Evolutionary conservation across 345 rosid species (phyloP).

Genomic region (Laguncularia racemosa): DNA sequence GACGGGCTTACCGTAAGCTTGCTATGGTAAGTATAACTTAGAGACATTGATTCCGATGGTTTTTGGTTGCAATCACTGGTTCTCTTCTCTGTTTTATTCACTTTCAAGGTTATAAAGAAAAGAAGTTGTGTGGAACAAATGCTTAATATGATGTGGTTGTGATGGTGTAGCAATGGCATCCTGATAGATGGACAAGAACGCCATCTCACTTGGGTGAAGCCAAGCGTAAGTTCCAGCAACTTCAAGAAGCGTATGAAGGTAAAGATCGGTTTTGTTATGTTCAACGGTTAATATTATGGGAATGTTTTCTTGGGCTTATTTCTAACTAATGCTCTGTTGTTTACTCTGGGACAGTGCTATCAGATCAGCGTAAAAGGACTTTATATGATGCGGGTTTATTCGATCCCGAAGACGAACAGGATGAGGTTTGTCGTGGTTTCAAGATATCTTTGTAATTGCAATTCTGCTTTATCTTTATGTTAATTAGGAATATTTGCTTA

Average conservation of each 20-base stretch:
- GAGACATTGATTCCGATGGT: too few species aligned
- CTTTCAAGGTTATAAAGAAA: too few species aligned
- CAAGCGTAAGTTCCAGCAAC: constrained; percentile 48
- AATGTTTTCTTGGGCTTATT: background rate
- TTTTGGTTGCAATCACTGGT: background rate
- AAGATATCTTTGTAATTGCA: background rate
- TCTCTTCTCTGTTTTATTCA: too few species aligned
- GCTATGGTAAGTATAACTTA: constrained; percentile 37
- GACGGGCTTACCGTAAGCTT: constrained; percentile 48
- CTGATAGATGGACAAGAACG: constrained; percentile 41
- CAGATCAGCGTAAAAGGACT: constrained; percentile 38
- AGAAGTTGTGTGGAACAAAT: too few species aligned
- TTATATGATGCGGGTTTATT: constrained; percentile 43
- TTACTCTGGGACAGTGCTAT: constrained; percentile 24
- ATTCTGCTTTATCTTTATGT: background rate
- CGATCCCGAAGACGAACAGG: constrained; percentile 38
- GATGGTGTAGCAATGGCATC: constrained; percentile 50
- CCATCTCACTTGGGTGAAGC: constrained; percentile 37
- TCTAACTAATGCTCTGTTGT: background rate
- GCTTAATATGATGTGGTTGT: background rate
- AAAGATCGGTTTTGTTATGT: background rate
- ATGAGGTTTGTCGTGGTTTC: constrained; percentile 25
- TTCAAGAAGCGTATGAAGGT: constrained; percentile 65
- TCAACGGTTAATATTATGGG: background rate
- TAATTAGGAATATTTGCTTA: background rate